Percentiles rank a stretch among this genome's conserved stretches.
These are phyloP conservation scores for Cryphonectria parasitica DNA, from an alignment of 2,329 filamentous ascomycete genomes.

Conservation along the genomic window DNA sequence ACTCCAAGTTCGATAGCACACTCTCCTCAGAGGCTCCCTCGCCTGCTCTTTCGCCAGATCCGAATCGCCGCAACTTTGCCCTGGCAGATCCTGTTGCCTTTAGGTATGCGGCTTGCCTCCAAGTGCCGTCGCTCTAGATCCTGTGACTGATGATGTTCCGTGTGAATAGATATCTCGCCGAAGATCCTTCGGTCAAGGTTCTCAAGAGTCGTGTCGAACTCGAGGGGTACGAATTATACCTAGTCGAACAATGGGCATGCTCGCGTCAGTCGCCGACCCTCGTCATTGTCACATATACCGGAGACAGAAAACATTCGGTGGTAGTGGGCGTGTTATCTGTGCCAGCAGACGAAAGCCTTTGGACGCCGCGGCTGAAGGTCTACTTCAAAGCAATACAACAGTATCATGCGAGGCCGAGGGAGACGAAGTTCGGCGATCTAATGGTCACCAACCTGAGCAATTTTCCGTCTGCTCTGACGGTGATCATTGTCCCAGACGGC, in stretches of 20 bases:
- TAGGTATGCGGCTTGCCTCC: conserved; percentile 43
- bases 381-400: conserved; percentile 88
- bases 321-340: conserved; percentile 80
- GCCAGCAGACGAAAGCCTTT: conserved; percentile 75
- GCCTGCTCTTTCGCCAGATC: conserved; percentile 35
- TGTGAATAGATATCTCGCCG: conserved; percentile 72
- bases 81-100: conserved; percentile 64
- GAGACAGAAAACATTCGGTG: conserved; percentile 78
- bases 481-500: conserved; percentile 88
- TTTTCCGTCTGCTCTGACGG: conserved; percentile 88
- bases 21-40: conserved; percentile 30
- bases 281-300: conserved; percentile 90
- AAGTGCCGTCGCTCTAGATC: neutral
- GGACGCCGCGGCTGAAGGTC: conserved; percentile 77
- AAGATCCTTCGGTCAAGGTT: conserved; percentile 76
- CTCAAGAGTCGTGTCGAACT: conserved; percentile 73
- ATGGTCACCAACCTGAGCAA: conserved; percentile 94
- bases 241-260: conserved; percentile 98
- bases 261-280: conserved; percentile 89
- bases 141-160: conserved; percentile 2
- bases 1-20: conserved; percentile 33
- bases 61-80: conserved; percentile 52
- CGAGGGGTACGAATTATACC: conserved; percentile 86
- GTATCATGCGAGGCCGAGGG: conserved; percentile 81
- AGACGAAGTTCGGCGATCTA: conserved; percentile 79